Conservation (phyloP, 345 rosid genomes). For the Crucihimalaya himalaica region DNA sequence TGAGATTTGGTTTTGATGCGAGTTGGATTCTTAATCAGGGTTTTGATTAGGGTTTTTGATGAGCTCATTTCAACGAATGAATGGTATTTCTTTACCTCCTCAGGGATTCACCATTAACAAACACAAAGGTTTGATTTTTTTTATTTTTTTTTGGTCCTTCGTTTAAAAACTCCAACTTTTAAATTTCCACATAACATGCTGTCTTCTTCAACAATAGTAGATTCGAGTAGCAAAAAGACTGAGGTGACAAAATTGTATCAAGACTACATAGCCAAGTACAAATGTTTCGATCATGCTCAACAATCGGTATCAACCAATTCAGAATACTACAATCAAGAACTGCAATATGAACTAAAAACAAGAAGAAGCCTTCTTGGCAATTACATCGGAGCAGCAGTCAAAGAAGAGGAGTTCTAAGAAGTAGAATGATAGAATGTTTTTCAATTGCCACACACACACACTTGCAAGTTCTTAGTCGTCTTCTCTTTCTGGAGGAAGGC, state of each 20-base stretch:
- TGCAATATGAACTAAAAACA: background rate
- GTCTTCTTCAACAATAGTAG: background rate
- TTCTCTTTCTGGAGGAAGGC: slow-evolving; percentile 95
- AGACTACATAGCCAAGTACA: background rate
- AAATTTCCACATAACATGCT: background rate
- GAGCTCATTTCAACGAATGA: slow-evolving; percentile 38
- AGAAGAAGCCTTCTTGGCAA: background rate
- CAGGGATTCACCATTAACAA: background rate
- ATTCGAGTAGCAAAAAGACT: background rate
- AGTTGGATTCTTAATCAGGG: slow-evolving; percentile 44
- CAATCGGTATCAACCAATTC: background rate
- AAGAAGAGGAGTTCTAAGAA: background rate
- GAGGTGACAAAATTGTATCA: background rate
- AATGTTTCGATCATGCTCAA: background rate
- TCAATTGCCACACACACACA: background rate
- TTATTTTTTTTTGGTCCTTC: background rate
- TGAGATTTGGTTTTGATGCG: slow-evolving; percentile 46
- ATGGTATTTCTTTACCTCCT: background rate
- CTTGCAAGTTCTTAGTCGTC: slow-evolving; percentile 53
- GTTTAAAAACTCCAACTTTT: background rate
- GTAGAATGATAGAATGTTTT: background rate
- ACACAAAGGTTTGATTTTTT: background rate
- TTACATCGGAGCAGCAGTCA: background rate
- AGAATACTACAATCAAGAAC: background rate
- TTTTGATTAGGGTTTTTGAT: slow-evolving; percentile 43